Evolutionary conservation across 2,329 filamentous ascomycete species (phyloP), one percentile per base, ranked within the genome.

Genomic region (Orbilia brochopaga): DNA sequence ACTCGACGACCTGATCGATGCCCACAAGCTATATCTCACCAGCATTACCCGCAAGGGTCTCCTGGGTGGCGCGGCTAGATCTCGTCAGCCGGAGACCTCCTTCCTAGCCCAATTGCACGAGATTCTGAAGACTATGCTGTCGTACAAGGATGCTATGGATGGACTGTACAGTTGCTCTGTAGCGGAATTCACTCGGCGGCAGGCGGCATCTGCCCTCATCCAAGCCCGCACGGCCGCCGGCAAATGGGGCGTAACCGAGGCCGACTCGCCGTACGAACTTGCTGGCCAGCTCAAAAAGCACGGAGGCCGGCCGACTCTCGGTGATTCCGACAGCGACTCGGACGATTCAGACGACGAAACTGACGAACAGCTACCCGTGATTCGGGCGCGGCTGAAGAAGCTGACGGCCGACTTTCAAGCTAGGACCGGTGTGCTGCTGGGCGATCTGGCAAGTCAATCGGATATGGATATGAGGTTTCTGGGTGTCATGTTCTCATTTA

Each of bases 401-500:
- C 83, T 97, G 10, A 88, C 90, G 8, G 82, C 83, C 11, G 89
- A 91, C 69, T 99, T 97, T 81, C 85, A 87, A 72, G 84, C 85
- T 0, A 86, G 90, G 27, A 85, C 97, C 54, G 91, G 91, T 78
- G 83, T 92, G 44, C 81, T 99, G 61, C 82, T 99, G 2, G 92
- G 94, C 13, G 95, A 99, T 79, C 80, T 99, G 74, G 90, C 91
- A 7, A 93, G 95, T 80, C 93, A 97, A 80, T 44, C 60, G n/a
- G 94, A 99, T 79, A 88, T 92, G 57, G 94, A 99, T 79, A 91
- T 99, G 87, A 85, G 93, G 61, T 97, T 97, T 83, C 81, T 99
- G 75, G 94, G 91, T 42, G 92, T 97, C 52, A 90, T 94, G 44
- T 97, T 99, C 91, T 99, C 97, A 81, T 99, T 97, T 80, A 99